Percentiles rank a stretch among this genome's conserved stretches.
Conservation (phyloP, 2,329 filamentous ascomycete genomes). For the Penicillium sp. region DNA sequence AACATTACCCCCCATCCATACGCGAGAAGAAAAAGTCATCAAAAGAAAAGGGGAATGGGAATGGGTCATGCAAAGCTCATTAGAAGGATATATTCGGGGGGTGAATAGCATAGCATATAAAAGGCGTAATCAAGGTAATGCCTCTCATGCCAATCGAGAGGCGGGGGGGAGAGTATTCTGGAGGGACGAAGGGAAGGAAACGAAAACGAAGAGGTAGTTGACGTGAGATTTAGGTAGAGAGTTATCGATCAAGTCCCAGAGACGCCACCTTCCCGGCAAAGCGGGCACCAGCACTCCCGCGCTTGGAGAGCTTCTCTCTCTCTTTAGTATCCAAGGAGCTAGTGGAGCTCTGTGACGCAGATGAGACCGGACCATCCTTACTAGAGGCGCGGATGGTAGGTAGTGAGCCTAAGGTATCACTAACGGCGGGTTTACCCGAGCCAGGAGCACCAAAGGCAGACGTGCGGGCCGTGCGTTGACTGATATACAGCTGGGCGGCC, state of each 20-base stretch:
- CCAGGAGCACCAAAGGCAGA: conserved; percentile 39
- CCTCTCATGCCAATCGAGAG: not conserved
- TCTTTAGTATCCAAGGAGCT: conserved; percentile 54
- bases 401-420: conserved; percentile 67
- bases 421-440: conserved; percentile 47
- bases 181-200: conserved; percentile 3
- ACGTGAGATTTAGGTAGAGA: no score
- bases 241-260: conserved; percentile 50
- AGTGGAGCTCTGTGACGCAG: conserved; percentile 37
- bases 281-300: conserved; percentile 77
- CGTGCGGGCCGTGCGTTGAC: conserved; percentile 66
- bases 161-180: not conserved
- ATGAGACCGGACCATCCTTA: conserved; percentile 31
- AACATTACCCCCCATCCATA: conserved; percentile 16
- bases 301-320: conserved; percentile 76
- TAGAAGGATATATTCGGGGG: conserved; percentile 30
- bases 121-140: not conserved
- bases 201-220: not conserved
- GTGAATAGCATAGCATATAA: not conserved
- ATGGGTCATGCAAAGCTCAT: conserved; percentile 32
- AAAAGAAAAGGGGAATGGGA: conserved; percentile 15
- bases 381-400: conserved; percentile 56
- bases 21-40: conserved; percentile 21
- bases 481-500: conserved; percentile 81
- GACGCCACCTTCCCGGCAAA: conserved; percentile 60